A percentile compares a stretch with the other conserved stretches of the same genome.
phyloP scores from a whole-genome alignment of 2,329 filamentous ascomycete species.

The Xylaria hypoxylon region DNA sequence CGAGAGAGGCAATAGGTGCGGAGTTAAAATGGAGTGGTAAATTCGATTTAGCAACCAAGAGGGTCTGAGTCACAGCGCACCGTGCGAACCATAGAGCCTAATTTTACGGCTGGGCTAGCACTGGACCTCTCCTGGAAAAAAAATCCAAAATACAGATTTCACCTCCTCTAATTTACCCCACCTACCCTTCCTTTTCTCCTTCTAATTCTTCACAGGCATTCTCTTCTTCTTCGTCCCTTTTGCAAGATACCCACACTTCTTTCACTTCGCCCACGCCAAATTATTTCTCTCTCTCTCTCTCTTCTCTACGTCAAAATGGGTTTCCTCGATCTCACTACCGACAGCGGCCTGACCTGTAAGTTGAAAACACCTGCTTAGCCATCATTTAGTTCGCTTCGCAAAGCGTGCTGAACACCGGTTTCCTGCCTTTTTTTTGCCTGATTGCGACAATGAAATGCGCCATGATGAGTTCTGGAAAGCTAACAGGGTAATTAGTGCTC shows the following conservation, averaged over 20 bases:
- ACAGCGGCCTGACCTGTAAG: constrained; percentile 65
- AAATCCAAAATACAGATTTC: constrained; percentile 48
- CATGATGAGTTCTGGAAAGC: constrained; percentile 25
- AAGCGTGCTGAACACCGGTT: constrained; percentile 3
- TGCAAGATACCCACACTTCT: constrained; percentile 49
- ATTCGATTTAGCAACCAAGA: constrained; percentile 6
- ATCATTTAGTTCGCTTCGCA: constrained; percentile 14
- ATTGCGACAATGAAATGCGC: constrained; percentile 21
- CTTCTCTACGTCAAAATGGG: constrained; percentile 61
- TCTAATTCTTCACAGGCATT: constrained; percentile 45
- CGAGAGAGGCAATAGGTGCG: background rate
- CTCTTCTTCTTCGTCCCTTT: constrained; percentile 42
- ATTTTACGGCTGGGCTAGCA: constrained; percentile 7
- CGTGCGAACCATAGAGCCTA: constrained; percentile 23
- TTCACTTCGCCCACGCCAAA: constrained; percentile 35
- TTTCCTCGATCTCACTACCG: constrained; percentile 69
- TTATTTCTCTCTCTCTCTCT: constrained; percentile 39
- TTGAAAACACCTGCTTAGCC: constrained; percentile 39
- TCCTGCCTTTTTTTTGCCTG: constrained; percentile 11
- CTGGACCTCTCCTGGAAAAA: constrained; percentile 37
- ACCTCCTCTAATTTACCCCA: constrained; percentile 45
- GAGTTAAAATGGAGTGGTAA: background rate
- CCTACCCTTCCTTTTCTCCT: constrained; percentile 45
- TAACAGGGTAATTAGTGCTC: constrained; percentile 54
- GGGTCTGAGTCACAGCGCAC: constrained; percentile 10